Conservation (phyloP, 805 yeast genomes). For the Starmerella floris region DNA sequence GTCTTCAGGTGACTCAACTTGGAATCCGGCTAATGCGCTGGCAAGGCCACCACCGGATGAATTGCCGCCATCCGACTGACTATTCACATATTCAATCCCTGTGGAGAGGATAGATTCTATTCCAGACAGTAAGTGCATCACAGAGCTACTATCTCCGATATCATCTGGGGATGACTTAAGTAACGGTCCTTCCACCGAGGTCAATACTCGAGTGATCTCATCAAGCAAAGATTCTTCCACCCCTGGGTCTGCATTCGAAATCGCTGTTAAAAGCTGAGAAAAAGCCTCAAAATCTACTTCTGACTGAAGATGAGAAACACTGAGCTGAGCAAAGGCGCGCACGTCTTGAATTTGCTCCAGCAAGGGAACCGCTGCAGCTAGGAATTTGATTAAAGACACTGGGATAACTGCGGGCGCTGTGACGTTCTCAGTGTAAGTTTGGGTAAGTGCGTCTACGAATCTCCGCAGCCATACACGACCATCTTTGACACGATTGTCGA, state of each 20-base stretch:
- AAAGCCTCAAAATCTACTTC: conserved; percentile 17
- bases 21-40: conserved; percentile 31
- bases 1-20: conserved; percentile 48
- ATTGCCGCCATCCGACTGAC: background rate
- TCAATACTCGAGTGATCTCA: conserved; percentile 1
- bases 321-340: conserved; percentile 3
- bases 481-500: conserved; percentile 12
- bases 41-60: conserved; percentile 4
- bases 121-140: conserved; percentile 6
- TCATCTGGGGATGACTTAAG: background rate
- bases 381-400: conserved; percentile 9
- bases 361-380: conserved; percentile 12
- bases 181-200: background rate
- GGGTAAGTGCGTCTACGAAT: conserved; percentile 12
- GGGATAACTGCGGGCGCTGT: background rate
- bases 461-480: conserved; percentile 14
- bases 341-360: conserved; percentile 6
- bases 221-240: conserved; percentile 9
- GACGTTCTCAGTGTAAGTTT: background rate
- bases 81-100: conserved; percentile 1
- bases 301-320: conserved; percentile 5
- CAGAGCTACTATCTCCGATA: conserved; percentile 5
- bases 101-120: conserved; percentile 8
- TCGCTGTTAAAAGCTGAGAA: conserved; percentile 8
- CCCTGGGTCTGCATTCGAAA: conserved; percentile 1